These are phyloP conservation scores for Venturiaceae sp. DNA, from an alignment of 2,329 filamentous ascomycete genomes.

Conservation along the genomic window DNA sequence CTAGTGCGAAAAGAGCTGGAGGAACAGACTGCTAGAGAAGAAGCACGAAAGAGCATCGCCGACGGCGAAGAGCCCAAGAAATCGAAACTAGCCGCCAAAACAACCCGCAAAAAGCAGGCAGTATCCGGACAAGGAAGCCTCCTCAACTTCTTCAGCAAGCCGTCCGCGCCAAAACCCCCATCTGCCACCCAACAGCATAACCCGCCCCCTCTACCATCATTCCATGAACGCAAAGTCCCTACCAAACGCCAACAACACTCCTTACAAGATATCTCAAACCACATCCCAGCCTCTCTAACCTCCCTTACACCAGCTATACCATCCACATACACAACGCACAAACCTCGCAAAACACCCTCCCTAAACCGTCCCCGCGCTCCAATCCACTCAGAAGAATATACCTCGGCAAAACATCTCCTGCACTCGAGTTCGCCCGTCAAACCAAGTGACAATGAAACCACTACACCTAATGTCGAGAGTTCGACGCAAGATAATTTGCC, in stretches of 20 bases:
- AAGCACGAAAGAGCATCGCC: background rate
- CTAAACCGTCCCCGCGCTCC: conserved; percentile 15
- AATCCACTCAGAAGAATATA: conserved; percentile 14
- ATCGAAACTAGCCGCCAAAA: background rate
- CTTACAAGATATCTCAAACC: background rate
- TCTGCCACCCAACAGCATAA: conserved; percentile 6
- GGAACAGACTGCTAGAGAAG: background rate
- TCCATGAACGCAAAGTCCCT: background rate
- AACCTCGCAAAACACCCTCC: background rate
- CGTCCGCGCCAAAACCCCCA: conserved; percentile 20
- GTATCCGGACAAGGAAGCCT: background rate
- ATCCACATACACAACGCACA: background rate
- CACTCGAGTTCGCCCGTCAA: conserved; percentile 32
- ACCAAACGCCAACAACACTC: background rate
- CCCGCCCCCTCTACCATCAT: background rate
- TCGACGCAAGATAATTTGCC: background rate
- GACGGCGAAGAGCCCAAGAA: background rate
- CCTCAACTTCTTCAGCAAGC: conserved; percentile 10
- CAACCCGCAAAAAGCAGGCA: background rate
- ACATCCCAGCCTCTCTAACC: background rate
- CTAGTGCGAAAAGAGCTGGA: background rate
- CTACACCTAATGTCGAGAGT: background rate
- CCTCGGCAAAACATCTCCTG: conserved; percentile 36
- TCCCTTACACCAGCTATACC: background rate
- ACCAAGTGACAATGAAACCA: conserved; percentile 1